phyloP scores from a whole-genome alignment of 345 rosid genomes.

The Capsella bursapastoris region DNA sequence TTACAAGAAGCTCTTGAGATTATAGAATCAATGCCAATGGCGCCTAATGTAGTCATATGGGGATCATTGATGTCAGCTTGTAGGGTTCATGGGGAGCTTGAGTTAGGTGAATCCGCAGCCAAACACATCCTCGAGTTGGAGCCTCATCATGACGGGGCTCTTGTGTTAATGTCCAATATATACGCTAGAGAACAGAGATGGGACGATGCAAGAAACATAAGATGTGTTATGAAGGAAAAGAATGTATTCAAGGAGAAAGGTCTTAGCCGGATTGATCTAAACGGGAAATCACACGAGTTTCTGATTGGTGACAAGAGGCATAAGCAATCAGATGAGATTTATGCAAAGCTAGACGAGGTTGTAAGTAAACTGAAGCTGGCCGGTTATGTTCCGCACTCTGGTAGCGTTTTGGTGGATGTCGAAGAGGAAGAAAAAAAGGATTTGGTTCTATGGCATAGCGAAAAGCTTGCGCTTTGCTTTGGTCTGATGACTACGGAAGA shows the following conservation, averaged over 20 bases:
- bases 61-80: conserved; percentile 75
- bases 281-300: conserved; percentile 62
- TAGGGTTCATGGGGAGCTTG: conserved; percentile 53
- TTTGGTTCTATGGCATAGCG: conserved; percentile 42
- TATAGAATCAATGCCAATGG: conserved; percentile 58
- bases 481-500: conserved; percentile 24
- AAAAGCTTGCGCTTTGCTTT: conserved; percentile 34
- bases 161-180: conserved; percentile 70
- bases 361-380: conserved; percentile 26
- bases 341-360: conserved; percentile 49
- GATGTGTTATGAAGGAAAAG: conserved; percentile 55
- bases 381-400: conserved; percentile 33
- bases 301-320: conserved; percentile 57
- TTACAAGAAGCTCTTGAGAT: conserved; percentile 56
- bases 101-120: conserved; percentile 67
- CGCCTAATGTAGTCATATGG: conserved; percentile 65
- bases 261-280: conserved; percentile 63
- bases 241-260: conserved; percentile 64
- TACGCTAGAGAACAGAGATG: conserved; percentile 69
- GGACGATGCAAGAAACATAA: conserved; percentile 62
- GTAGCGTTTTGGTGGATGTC: conserved; percentile 52
- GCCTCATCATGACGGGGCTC: conserved; percentile 67
- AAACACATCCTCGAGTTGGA: conserved; percentile 59
- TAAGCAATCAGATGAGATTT: conserved; percentile 47
- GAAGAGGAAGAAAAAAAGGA: conserved; percentile 51